Conservation (phyloP, 257 asterid genomes). For the Leonotis leonurus region DNA sequence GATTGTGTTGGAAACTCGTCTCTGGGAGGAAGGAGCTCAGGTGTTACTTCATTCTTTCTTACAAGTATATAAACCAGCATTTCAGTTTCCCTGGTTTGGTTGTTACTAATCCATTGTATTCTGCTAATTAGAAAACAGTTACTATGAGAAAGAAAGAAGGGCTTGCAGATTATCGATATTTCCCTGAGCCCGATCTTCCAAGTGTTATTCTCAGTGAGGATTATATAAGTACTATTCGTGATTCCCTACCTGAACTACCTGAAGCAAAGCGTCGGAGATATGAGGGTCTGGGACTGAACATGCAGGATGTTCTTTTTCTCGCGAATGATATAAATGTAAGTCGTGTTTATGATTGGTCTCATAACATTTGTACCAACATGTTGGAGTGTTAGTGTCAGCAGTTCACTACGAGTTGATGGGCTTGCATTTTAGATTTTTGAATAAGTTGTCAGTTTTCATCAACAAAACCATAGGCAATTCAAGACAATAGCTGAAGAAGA, state of each 20-base stretch:
- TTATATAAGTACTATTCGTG: slow-evolving; percentile 43
- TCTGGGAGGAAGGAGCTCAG: slow-evolving; percentile 99
- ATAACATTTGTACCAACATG: neutral
- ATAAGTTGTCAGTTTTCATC: neutral
- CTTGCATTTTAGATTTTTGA: too few species aligned
- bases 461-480: neutral
- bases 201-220: slow-evolving; percentile 68
- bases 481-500: neutral
- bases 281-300: slow-evolving; percentile 75
- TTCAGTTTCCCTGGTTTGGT: neutral
- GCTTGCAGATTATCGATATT: slow-evolving; percentile 91
- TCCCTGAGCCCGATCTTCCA: slow-evolving; percentile 99
- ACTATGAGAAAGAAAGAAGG: slow-evolving; percentile 99
- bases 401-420: too few species aligned
- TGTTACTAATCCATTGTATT: slow-evolving; percentile 18
- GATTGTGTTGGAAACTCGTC: slow-evolving; percentile 95
- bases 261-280: slow-evolving; percentile 86
- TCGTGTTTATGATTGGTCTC: slow-evolving; percentile 2
- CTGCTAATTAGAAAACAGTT: slow-evolving; percentile 67
- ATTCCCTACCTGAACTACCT: slow-evolving; percentile 89
- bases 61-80: neutral
- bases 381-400: neutral
- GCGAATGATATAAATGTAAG: slow-evolving; percentile 69
- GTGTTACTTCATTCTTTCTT: slow-evolving; percentile 33
- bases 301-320: slow-evolving; percentile 97